Evolutionary conservation across 495 filamentous ascomycete genomes (phyloP).

Genomic region (Extremus antarcticus): DNA sequence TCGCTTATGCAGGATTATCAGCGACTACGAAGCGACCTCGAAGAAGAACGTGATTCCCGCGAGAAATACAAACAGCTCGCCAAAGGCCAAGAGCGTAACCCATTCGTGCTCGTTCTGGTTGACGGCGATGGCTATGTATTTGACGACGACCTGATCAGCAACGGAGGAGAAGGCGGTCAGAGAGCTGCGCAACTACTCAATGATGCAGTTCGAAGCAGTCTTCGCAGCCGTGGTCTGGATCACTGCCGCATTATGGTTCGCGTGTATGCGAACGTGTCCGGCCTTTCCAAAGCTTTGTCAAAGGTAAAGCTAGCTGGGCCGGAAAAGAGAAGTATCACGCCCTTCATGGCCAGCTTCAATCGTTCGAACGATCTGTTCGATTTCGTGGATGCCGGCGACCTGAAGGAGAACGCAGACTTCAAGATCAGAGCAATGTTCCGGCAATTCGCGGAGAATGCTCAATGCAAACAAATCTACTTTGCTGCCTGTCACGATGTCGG

Average conservation of each 20-base stretch:
- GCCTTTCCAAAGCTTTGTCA: conserved; percentile 40
- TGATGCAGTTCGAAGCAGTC: conserved; percentile 39
- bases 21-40: conserved; percentile 44
- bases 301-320: conserved; percentile 39
- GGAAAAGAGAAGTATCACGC: conserved; percentile 42
- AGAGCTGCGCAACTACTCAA: conserved; percentile 44
- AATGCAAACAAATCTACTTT: conserved; percentile 59
- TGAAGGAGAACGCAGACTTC: conserved; percentile 49
- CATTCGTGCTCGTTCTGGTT: conserved; percentile 49
- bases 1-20: conserved; percentile 41
- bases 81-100: conserved; percentile 43
- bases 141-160: conserved; percentile 38
- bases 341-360: conserved; percentile 45
- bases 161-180: conserved; percentile 45
- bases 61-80: conserved; percentile 45
- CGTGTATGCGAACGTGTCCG: conserved; percentile 48
- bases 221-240: conserved; percentile 31
- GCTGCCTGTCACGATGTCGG: conserved; percentile 53
- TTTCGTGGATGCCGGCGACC: conserved; percentile 50
- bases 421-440: conserved; percentile 53
- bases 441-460: conserved; percentile 45
- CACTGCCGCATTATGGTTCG: conserved; percentile 50
- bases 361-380: conserved; percentile 49
- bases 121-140: conserved; percentile 54
- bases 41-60: conserved; percentile 43